Base-by-base conservation (phyloP, 441 rosid species). In the Aquilaria agallochum region DNA sequence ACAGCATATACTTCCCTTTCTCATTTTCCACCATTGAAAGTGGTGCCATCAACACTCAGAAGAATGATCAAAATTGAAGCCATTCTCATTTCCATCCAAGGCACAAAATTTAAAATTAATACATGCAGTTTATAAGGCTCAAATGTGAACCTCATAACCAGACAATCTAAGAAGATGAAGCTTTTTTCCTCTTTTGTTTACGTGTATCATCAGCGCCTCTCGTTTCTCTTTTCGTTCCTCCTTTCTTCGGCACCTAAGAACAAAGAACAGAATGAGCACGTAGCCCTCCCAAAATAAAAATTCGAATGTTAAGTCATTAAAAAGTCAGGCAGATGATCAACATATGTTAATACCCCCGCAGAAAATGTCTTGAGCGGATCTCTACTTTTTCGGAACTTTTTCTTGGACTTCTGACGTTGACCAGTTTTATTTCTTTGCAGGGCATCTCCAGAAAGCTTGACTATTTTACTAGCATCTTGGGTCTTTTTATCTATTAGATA, bases 391-490 rank as follows among this genome's bases (percentile, higher is more conserved):
- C 83, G 71, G 31, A 62, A 83, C 62, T 72, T 86, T 67, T 72
- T 85, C 76, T 71, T 86, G 46, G 75, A 74, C 49, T 70, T 71
- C 12, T 72, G 79, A 59, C 73, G 76, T 46, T 73, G 78, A 59
- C 65, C 66, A 11, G 80, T 36, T 69, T 72, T 80, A 56, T 59
- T 66, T 30, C 64, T 71, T 3, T 96, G 96, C 96, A 95, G 84
- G 59, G 99, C 97, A 64, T 89, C 97, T 60, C 92, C 77, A 7
- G 92, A 75, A 66, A 89, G 86, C 77, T 79, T 88, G 3, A 95
- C 84, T 89, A 88, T 86, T 76, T 95, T 91, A 72, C 88, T 82
- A 53, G 97, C 97, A 72, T 91, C 92, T 70, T 84, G 83, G 14
- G 97, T 89, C 63, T 76, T 84, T 33, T 82, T 58, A 58, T 95